A percentile compares a stretch with the other conserved stretches of the same genome.
Conservation (phyloP, 768 basidiomycete genomes). For the Boletus fagicola region DNA sequence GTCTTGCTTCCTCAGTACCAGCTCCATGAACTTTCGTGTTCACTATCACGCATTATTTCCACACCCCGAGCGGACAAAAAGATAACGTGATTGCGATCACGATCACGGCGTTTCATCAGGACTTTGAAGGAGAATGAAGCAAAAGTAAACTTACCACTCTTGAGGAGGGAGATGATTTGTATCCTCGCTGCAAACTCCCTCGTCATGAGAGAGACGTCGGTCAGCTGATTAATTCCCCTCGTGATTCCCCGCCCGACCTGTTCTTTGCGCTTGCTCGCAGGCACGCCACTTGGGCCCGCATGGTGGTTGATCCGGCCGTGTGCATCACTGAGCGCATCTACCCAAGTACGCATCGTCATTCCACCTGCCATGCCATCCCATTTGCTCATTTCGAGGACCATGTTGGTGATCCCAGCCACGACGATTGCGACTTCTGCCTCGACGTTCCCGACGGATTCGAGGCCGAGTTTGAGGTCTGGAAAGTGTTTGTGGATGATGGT, state of each 20-base stretch:
- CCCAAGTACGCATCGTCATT: conserved; percentile 57
- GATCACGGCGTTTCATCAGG: conserved; percentile 2
- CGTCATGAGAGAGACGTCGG: conserved; percentile 50
- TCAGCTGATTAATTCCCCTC: conserved; percentile 49
- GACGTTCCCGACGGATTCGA: conserved; percentile 45
- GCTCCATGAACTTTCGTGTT: conserved; percentile 46
- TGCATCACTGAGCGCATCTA: conserved; percentile 45
- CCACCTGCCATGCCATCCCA: conserved; percentile 56
- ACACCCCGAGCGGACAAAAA: background rate
- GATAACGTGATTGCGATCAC: background rate
- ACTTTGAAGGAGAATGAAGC: background rate
- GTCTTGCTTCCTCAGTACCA: conserved; percentile 49
- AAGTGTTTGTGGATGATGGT: conserved; percentile 50
- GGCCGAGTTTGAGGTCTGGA: conserved; percentile 42
- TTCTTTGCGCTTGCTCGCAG: conserved; percentile 36
- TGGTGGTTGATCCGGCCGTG: conserved; percentile 31
- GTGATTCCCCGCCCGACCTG: conserved; percentile 48
- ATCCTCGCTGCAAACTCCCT: conserved; percentile 53
- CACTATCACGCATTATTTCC: conserved; percentile 29
- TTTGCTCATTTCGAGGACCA: conserved; percentile 53
- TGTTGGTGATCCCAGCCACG: conserved; percentile 53
- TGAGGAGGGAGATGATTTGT: conserved; percentile 52
- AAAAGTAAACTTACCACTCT: conserved; percentile 40
- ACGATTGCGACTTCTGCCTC: conserved; percentile 50
- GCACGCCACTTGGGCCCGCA: background rate